These are phyloP conservation scores for Syzygium oleosum DNA, from an alignment of 345 rosid species.

Conservation along the genomic window DNA sequence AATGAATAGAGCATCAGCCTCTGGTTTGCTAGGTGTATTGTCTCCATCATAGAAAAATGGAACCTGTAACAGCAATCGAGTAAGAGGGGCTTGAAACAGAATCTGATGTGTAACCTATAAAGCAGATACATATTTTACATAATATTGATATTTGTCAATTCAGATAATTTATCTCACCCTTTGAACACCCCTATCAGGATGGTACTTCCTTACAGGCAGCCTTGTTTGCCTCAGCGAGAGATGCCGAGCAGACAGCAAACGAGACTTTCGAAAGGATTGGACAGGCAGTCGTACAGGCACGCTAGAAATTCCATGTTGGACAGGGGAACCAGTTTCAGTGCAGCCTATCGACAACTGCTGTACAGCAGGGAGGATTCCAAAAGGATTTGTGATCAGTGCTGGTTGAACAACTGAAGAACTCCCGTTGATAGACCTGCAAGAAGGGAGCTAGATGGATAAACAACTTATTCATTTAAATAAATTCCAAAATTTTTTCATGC, in stretches of 20 bases:
- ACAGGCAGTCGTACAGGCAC: slow-evolving; percentile 45
- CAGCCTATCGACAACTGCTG: slow-evolving; percentile 74
- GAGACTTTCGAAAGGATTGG: slow-evolving; percentile 34
- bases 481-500: not conserved
- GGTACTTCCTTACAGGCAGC: slow-evolving; percentile 68
- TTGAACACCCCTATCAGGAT: slow-evolving; percentile 43
- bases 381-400: slow-evolving; percentile 52
- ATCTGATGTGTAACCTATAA: not conserved
- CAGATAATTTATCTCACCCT: slow-evolving; percentile 30
- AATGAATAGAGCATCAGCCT: slow-evolving; percentile 53
- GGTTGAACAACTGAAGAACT: slow-evolving; percentile 39
- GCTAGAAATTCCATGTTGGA: slow-evolving; percentile 81
- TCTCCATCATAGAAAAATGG: slow-evolving; percentile 73
- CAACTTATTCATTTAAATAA: not conserved
- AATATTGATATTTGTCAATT: not conserved
- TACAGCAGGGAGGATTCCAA: slow-evolving; percentile 73
- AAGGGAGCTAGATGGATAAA: not conserved
- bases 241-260: slow-evolving; percentile 62
- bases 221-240: slow-evolving; percentile 55
- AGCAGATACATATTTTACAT: not conserved
- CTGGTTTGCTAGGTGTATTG: slow-evolving; percentile 59
- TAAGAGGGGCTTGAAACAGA: not conserved
- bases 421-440: slow-evolving; percentile 37
- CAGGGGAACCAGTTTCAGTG: slow-evolving; percentile 54
- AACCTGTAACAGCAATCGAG: slow-evolving; percentile 37